A percentile compares a stretch with the other conserved stretches of the same genome.
phyloP scores from a whole-genome alignment of 352 stramenopile genomes.

The Phytopythium boreale region DNA sequence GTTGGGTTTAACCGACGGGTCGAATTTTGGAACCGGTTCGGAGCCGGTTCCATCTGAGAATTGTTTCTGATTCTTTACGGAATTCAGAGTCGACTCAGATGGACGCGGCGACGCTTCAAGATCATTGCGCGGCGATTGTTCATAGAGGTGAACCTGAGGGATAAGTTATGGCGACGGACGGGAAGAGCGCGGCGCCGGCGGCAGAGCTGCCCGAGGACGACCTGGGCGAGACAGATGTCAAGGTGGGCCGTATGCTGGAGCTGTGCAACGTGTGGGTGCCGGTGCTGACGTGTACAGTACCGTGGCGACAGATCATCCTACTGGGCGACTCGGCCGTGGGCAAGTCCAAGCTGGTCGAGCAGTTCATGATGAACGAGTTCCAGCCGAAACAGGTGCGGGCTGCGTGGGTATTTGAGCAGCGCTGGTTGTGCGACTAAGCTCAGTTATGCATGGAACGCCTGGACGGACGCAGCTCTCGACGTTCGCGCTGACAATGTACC shows the following conservation, averaged over 20 bases:
- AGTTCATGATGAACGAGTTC: slow-evolving; percentile 96
- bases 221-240: slow-evolving; percentile 60
- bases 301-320: slow-evolving; percentile 79
- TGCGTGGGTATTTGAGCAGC: too few species aligned
- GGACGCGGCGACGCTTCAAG: not conserved
- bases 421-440: not conserved
- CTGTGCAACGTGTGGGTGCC: not conserved
- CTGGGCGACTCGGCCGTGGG: slow-evolving; percentile 93
- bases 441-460: not conserved
- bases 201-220: slow-evolving; percentile 32
- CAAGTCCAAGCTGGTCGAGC: slow-evolving; percentile 95
- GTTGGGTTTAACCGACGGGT: not conserved
- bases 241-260: slow-evolving; percentile 22
- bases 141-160: slow-evolving; percentile 44
- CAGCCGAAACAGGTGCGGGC: slow-evolving; percentile 76
- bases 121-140: slow-evolving; percentile 52
- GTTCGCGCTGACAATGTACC: slow-evolving; percentile 94
- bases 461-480: slow-evolving; percentile 79
- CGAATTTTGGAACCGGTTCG: not conserved
- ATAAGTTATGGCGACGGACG: slow-evolving; percentile 36
- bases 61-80: too few species aligned
- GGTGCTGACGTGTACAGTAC: not conserved
- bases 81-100: not conserved
- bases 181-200: slow-evolving; percentile 12
- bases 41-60: too few species aligned